Conservation (phyloP, 345 rosid genomes). For the Populus pruinosa region DNA sequence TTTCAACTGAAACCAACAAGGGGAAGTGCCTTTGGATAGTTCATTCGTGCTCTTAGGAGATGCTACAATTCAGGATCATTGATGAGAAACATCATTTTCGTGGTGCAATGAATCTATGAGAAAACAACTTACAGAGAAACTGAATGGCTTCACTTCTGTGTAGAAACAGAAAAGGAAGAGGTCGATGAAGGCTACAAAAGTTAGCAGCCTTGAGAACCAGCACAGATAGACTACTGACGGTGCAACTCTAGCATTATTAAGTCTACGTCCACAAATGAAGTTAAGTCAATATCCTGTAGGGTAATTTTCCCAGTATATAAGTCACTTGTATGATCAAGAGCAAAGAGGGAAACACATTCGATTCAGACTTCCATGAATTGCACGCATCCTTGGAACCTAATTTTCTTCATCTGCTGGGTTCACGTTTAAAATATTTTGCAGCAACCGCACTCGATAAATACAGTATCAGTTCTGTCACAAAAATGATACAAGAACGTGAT, state of each 20-base stretch:
- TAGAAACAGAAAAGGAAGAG: background rate
- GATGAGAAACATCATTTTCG: background rate
- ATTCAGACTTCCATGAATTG: constrained; percentile 58
- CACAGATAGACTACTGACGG: background rate
- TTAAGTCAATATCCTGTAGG: constrained; percentile 66
- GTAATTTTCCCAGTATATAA: constrained; percentile 70
- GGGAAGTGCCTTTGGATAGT: background rate
- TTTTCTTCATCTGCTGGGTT: constrained; percentile 48
- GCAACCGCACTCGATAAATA: constrained; percentile 54
- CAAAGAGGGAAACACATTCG: constrained; percentile 71
- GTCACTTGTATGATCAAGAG: constrained; percentile 53
- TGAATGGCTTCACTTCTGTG: background rate
- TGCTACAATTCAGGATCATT: background rate
- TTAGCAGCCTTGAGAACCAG: background rate
- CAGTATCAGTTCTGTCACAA: constrained; percentile 59
- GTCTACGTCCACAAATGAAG: constrained; percentile 52
- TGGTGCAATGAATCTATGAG: background rate
- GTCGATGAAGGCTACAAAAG: background rate
- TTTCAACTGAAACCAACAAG: background rate
- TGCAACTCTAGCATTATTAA: constrained; percentile 21
- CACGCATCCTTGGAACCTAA: constrained; percentile 60
- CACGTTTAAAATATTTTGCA: constrained; percentile 47
- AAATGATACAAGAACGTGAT: constrained; percentile 62
- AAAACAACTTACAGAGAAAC: background rate
- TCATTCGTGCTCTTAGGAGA: background rate